phyloP scores from a whole-genome alignment of 176 grass and related monocot genomes.

The Pharus latifolius region DNA sequence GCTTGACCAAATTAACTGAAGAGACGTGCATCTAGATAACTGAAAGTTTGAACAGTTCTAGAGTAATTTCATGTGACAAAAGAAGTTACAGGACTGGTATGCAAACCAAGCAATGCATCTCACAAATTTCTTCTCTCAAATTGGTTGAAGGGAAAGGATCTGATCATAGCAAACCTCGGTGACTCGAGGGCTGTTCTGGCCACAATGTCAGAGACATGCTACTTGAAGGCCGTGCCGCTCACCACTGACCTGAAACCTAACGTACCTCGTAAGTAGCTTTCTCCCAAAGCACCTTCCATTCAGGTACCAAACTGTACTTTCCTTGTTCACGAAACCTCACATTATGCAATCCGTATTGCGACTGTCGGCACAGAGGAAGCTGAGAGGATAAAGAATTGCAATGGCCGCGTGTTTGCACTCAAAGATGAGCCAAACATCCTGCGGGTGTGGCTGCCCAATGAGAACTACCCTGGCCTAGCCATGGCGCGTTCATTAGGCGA shows the following conservation, averaged over 20 bases:
- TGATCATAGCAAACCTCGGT: constrained; percentile 83
- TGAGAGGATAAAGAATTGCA: constrained; percentile 57
- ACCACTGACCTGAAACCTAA: constrained; percentile 77
- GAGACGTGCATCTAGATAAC: too few species aligned
- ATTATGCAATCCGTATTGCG: not conserved
- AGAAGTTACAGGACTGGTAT: too few species aligned
- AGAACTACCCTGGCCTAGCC: constrained; percentile 64
- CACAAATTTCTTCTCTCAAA: not conserved
- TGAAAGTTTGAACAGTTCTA: too few species aligned
- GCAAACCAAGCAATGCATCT: too few species aligned
- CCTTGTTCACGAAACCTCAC: too few species aligned
- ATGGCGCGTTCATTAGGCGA: constrained; percentile 84
- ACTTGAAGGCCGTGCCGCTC: constrained; percentile 61
- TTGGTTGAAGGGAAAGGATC: constrained; percentile 45
- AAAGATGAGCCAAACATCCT: constrained; percentile 53
- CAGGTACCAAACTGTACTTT: too few species aligned
- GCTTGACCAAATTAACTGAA: too few species aligned
- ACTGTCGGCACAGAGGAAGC: constrained; percentile 96
- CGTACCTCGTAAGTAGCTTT: constrained; percentile 20
- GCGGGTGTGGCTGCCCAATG: constrained; percentile 70
- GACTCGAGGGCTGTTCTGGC: constrained; percentile 82
- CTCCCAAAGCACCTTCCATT: not conserved
- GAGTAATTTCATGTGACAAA: too few species aligned
- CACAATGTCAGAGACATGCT: constrained; percentile 40
- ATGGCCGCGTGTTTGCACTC: constrained; percentile 63